Conservation (phyloP, 306 rosid genomes). For the Delonix regia region DNA sequence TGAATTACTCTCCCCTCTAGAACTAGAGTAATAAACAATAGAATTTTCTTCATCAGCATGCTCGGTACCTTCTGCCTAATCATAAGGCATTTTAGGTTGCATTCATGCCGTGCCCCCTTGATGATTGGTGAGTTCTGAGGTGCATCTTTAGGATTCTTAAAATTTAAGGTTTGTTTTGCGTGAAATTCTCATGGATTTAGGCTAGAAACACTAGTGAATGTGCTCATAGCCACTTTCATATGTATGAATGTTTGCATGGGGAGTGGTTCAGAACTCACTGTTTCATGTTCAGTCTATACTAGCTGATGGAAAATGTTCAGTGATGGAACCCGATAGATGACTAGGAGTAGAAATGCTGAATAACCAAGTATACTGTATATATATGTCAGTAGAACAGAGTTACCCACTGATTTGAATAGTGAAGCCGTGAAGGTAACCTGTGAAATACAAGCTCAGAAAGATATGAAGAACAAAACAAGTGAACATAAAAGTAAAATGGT, state of each 20-base stretch:
- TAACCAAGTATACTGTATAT: no score
- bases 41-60: background rate
- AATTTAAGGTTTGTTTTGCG: background rate
- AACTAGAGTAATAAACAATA: background rate
- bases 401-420: no score
- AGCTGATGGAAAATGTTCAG: conserved; percentile 23
- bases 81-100: background rate
- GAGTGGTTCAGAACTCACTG: background rate
- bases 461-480: no score
- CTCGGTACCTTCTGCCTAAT: background rate
- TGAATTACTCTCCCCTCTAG: background rate
- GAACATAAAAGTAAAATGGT: no score
- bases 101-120: background rate
- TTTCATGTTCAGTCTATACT: background rate
- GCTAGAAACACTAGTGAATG: background rate
- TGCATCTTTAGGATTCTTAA: background rate
- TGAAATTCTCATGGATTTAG: background rate
- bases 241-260: background rate
- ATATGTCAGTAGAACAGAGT: no score
- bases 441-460: no score
- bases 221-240: background rate
- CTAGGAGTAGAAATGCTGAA: no score
- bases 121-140: background rate
- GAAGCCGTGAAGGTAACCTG: no score
- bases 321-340: no score